A percentile compares a stretch with the other conserved stretches of the same genome.
These are phyloP conservation scores for Geoglossum cookeanum DNA, from an alignment of 2,329 filamentous ascomycete species.

Conservation along the genomic window DNA sequence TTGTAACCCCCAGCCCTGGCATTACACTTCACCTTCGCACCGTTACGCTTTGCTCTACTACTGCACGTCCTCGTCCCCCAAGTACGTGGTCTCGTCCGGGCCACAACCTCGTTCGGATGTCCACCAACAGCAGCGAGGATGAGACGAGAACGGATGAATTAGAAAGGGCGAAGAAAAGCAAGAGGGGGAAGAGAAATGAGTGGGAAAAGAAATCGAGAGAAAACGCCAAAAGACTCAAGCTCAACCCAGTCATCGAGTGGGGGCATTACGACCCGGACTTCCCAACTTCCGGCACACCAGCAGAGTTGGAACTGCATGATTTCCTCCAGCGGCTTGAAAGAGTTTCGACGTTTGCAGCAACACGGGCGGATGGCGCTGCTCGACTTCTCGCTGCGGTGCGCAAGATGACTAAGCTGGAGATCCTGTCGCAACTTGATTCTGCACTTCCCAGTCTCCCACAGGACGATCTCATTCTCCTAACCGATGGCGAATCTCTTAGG, in stretches of 20 bases:
- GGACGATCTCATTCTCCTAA: conserved; percentile 2
- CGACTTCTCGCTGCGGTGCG: background rate
- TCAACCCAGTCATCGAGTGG: conserved; percentile 1
- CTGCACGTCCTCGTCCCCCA: too few species aligned
- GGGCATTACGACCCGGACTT: conserved; percentile 1
- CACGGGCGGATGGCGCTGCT: background rate
- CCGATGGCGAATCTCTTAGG: background rate
- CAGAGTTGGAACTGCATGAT: background rate
- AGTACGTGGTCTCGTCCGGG: too few species aligned
- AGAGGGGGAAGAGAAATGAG: background rate
- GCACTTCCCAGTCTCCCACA: background rate
- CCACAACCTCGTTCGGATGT: too few species aligned
- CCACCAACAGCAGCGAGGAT: too few species aligned
- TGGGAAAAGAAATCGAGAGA: background rate
- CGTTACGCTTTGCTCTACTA: too few species aligned
- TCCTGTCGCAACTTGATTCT: background rate
- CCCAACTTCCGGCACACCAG: background rate
- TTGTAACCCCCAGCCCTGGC: too few species aligned
- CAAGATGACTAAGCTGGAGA: background rate
- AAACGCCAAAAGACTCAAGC: background rate
- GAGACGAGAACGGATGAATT: too few species aligned
- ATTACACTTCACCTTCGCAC: too few species aligned
- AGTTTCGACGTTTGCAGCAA: background rate
- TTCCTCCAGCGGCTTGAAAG: conserved; percentile 1
- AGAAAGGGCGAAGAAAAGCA: background rate